phyloP scores from a whole-genome alignment of 306 rosid species.

The Astragalus membranaceus region DNA sequence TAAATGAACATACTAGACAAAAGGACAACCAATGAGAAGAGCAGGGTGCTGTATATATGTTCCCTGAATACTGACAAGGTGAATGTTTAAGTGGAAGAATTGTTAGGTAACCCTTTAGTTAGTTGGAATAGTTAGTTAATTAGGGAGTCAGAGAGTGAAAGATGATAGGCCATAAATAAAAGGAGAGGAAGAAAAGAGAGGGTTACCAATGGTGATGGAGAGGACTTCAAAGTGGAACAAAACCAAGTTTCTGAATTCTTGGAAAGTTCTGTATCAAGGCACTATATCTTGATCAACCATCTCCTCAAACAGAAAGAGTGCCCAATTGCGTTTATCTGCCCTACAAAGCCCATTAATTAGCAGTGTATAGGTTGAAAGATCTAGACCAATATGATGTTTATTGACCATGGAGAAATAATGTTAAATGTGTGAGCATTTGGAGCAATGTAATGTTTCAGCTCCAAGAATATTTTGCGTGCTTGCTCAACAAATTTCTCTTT shows the following conservation, averaged over 20 bases:
- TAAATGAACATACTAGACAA: constrained; percentile 89
- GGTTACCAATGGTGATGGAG: background rate
- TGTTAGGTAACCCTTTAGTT: no score
- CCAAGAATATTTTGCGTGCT: constrained; percentile 56
- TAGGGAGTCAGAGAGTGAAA: no score
- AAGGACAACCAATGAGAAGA: constrained; percentile 87
- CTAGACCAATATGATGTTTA: constrained; percentile 67
- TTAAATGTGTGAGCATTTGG: constrained; percentile 75
- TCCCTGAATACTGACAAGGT: constrained; percentile 39
- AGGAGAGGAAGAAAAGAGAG: background rate
- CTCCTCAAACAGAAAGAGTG: constrained; percentile 57
- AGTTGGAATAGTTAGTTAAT: no score
- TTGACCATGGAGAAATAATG: constrained; percentile 60
- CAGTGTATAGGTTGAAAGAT: constrained; percentile 64
- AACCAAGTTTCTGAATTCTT: background rate
- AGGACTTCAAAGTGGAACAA: background rate
- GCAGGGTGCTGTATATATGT: constrained; percentile 91
- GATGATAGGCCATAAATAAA: no score
- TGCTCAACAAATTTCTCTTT: constrained; percentile 65
- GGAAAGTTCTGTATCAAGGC: constrained; percentile 58
- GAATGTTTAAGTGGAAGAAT: no score
- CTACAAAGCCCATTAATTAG: constrained; percentile 78
- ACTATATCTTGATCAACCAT: constrained; percentile 61
- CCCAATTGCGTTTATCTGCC: constrained; percentile 58
- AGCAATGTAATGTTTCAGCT: constrained; percentile 56